Evolutionary conservation across 352 stramenopile species (phyloP), one percentile per base, ranked within the genome.

Genomic region (Globisporangium orthogonon): DNA sequence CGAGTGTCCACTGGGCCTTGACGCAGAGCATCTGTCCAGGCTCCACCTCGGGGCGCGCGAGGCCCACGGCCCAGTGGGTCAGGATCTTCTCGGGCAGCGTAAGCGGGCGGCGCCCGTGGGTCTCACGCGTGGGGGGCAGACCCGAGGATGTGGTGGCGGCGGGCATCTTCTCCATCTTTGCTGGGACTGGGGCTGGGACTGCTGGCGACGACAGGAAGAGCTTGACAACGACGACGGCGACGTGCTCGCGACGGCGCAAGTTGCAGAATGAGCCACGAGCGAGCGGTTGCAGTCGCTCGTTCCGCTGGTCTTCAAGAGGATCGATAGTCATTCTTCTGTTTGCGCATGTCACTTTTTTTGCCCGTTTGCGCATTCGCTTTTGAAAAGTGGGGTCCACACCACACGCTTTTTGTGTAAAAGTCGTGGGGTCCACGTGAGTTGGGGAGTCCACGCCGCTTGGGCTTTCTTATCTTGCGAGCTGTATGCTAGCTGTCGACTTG

Each of bases 1-100:
- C 83, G 28, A 93, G 68, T 55, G 83, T 91, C 83, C 83, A 93
- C 66, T 91, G 77, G 39, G 76, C 71, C 62, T 93, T 91, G 39
- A 93, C 83, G 66, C 83, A 93, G 54, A 93, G 72, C 78, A 93
- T 90, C 56, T 93, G 76, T 13, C 76, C 77, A 1, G 79, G 78
- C 37, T 73, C 52, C 11, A 93, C 71, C 60, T 82, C 77, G 23
- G 80, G 80, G 52, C 78, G 66, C 18, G 71, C 74, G 33, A 91
- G 76, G 2, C 83, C 83, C 50, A 93, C 77, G 51, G 80, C 80
- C 66, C 73, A 86, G 71, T 93, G 65, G 10, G 76, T 73, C 41
- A 93, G 66, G 61, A 93, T 93, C 75, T 93, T 93, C 63, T 93
- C 83, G 60, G 83, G 55, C 6, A 61, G 55, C 29, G 55, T 61